Evolutionary conservation across 192 early-diverging fungal genomes (phyloP).

Genomic region (Backusella psychrophila): DNA sequence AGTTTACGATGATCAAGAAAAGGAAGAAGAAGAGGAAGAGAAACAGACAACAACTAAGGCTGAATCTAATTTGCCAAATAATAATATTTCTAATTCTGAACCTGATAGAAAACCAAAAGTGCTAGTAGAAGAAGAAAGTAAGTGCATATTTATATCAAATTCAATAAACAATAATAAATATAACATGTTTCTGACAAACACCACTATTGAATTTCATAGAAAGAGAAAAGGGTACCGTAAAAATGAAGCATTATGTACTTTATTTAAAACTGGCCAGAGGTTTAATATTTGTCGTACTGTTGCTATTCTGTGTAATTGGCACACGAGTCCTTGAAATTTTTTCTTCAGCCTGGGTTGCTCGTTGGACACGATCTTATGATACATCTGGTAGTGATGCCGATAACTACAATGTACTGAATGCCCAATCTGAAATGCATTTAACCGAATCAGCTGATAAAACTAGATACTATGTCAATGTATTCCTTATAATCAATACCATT

Average conservation of each 20-base stretch:
- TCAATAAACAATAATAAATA: not conserved
- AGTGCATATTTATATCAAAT: not conserved
- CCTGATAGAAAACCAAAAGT: conserved; percentile 32
- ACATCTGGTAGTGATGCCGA: not conserved
- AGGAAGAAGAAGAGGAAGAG: conserved; percentile 13
- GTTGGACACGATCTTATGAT: conserved; percentile 47
- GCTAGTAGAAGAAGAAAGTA: conserved; percentile 47
- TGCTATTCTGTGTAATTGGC: conserved; percentile 39
- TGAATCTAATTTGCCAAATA: not conserved
- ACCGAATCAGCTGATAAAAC: not conserved
- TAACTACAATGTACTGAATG: not conserved
- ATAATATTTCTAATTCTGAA: not conserved
- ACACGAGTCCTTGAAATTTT: conserved; percentile 44
- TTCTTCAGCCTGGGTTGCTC: conserved; percentile 62
- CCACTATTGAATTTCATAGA: conserved; percentile 14
- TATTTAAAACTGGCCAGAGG: conserved; percentile 70
- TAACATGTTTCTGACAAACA: not conserved
- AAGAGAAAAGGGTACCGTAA: conserved; percentile 78
- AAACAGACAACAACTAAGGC: not conserved
- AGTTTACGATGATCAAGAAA: conserved; percentile 24
- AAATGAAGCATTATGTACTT: conserved; percentile 64
- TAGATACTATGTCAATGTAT: conserved; percentile 52
- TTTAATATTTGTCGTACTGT: conserved; percentile 53
- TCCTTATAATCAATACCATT: conserved; percentile 45
- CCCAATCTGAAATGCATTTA: conserved; percentile 13